These are phyloP conservation scores for Prunus mira DNA, from an alignment of 306 rosid genomes.

Conservation along the genomic window DNA sequence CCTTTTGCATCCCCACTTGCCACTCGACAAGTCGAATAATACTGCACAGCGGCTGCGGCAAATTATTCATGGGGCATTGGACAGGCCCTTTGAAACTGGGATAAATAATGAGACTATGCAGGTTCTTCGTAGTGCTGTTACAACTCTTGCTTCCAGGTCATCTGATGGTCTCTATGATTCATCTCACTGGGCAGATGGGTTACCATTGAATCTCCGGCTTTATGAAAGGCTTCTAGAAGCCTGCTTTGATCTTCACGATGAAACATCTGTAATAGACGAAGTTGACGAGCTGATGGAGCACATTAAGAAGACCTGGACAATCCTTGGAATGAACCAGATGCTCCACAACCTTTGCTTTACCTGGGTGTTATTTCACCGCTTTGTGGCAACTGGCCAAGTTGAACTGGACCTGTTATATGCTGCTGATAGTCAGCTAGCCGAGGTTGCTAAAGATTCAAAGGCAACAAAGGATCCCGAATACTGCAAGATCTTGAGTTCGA, in stretches of 20 bases:
- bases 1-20: conserved; percentile 76
- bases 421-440: conserved; percentile 73
- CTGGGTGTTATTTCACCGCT: conserved; percentile 94
- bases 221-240: conserved; percentile 85
- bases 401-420: conserved; percentile 72
- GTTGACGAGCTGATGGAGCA: conserved; percentile 95
- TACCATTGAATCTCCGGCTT: conserved; percentile 84
- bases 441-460: conserved; percentile 95
- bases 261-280: conserved; percentile 76
- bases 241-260: conserved; percentile 76
- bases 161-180: conserved; percentile 70
- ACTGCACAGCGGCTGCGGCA: conserved; percentile 75
- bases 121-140: conserved; percentile 90
- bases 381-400: conserved; percentile 85
- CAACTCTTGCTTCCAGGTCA: conserved; percentile 79
- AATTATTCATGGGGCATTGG: conserved; percentile 72
- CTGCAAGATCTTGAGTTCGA: conserved; percentile 79
- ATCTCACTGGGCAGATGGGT: conserved; percentile 99
- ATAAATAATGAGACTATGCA: conserved; percentile 87
- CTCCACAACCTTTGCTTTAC: conserved; percentile 90
- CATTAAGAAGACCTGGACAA: conserved; percentile 96
- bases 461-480: conserved; percentile 76
- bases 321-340: conserved; percentile 84
- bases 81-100: conserved; percentile 82
- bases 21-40: conserved; percentile 69